Percentiles rank a stretch among this genome's conserved stretches.
These are phyloP conservation scores for Serendipita sp. DNA, from an alignment of 1,284 basidiomycete species.

Conservation along the genomic window DNA sequence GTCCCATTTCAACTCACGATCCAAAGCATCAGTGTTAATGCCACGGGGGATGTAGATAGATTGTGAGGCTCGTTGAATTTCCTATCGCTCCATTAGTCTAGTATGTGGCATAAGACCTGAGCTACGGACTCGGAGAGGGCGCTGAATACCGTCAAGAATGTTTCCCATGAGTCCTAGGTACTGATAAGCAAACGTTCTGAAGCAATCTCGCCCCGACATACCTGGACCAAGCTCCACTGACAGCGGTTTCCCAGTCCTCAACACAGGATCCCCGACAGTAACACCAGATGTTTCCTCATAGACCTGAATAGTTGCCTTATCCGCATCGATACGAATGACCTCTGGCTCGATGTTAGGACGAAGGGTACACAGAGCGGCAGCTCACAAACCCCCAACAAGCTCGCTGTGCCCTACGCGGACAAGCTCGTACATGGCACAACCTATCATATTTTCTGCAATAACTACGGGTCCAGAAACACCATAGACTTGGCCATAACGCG, in stretches of 20 bases:
- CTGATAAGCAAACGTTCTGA: background rate
- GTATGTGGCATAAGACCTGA: conserved; percentile 7
- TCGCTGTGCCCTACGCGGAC: conserved; percentile 94
- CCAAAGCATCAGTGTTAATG: conserved; percentile 93
- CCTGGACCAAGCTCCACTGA: conserved; percentile 96
- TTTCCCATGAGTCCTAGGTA: conserved; percentile 83
- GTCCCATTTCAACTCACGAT: conserved; percentile 86
- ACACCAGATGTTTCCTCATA: conserved; percentile 98
- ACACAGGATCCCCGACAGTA: conserved; percentile 93
- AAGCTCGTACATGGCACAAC: conserved; percentile 93
- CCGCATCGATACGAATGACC: conserved; percentile 93
- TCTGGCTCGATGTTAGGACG: conserved; percentile 33
- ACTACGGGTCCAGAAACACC: conserved; percentile 95
- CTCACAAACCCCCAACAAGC: conserved; percentile 67
- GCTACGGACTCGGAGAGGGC: conserved; percentile 63
- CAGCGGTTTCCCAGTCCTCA: conserved; percentile 93
- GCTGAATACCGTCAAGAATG: conserved; percentile 96
- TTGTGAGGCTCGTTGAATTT: conserved; percentile 74
- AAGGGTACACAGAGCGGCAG: conserved; percentile 15
- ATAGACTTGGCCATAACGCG: conserved; percentile 79
- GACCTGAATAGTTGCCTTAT: conserved; percentile 98
- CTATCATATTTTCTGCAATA: conserved; percentile 91
- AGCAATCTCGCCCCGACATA: conserved; percentile 21
- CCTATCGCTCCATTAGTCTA: conserved; percentile 44
- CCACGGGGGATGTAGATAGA: conserved; percentile 98